A percentile compares a stretch with the other conserved stretches of the same genome.
Conservation (phyloP, 2,329 filamentous ascomycete species). For the Harringtonia aguacate region DNA sequence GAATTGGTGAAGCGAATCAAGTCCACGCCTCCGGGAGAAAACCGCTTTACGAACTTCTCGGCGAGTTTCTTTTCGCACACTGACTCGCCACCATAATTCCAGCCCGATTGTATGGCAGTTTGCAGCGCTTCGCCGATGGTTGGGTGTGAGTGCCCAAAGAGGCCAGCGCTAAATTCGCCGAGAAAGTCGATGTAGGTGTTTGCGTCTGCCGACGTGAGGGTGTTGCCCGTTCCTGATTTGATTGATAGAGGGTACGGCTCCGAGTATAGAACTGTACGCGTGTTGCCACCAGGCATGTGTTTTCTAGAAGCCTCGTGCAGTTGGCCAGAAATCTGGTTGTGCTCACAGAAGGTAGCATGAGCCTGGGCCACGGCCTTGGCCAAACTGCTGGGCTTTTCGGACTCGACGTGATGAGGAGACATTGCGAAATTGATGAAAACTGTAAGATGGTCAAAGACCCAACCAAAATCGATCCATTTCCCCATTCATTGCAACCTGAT, state of each 20-base stretch:
- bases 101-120: constrained; percentile 22
- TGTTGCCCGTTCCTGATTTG: constrained; percentile 15
- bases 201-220: constrained; percentile 18
- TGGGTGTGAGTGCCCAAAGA: constrained; percentile 55
- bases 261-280: constrained; percentile 29
- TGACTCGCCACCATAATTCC: constrained; percentile 43
- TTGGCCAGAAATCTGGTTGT: constrained; percentile 5
- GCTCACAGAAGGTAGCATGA: constrained; percentile 4
- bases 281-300: constrained; percentile 26
- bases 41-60: constrained; percentile 34
- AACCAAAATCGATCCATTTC: no score
- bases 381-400: no score
- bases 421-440: no score
- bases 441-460: no score
- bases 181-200: constrained; percentile 46
- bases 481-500: no score
- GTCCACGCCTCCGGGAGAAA: constrained; percentile 30
- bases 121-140: constrained; percentile 10
- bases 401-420: no score
- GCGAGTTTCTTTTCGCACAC: constrained; percentile 39
- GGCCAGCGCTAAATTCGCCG: constrained; percentile 51
- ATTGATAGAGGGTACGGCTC: constrained; percentile 25
- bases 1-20: constrained; percentile 51
- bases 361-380: constrained; percentile 6
- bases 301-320: constrained; percentile 3